Evolutionary conservation across 2,329 filamentous ascomycete species (phyloP).

Genomic region (Alternaria metachromatica): DNA sequence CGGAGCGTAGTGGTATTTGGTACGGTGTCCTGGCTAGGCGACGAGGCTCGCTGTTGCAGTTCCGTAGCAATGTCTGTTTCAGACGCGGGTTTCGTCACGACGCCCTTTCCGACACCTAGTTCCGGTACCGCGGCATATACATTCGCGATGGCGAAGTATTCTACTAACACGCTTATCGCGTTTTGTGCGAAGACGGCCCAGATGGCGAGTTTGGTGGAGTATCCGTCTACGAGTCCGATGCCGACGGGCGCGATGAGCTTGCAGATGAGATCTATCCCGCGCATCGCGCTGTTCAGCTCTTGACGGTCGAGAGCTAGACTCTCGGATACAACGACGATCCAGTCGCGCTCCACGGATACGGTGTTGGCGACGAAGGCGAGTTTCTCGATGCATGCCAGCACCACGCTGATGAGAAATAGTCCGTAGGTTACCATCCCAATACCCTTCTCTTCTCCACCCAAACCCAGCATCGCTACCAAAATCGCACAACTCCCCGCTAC

Average conservation of each 20-base stretch:
- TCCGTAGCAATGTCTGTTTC: slow-evolving; percentile 11
- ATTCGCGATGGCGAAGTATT: slow-evolving; percentile 62
- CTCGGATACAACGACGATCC: slow-evolving; percentile 64
- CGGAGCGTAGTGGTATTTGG: slow-evolving; percentile 7
- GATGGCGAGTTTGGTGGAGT: slow-evolving; percentile 59
- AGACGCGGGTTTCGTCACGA: slow-evolving; percentile 1
- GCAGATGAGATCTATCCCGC: slow-evolving; percentile 65
- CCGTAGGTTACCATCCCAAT: slow-evolving; percentile 29
- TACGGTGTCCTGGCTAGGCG: slow-evolving; percentile 5
- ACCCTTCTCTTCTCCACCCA: slow-evolving; percentile 9
- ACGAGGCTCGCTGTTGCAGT: slow-evolving; percentile 2
- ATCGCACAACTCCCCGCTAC: slow-evolving; percentile 44
- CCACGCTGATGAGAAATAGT: slow-evolving; percentile 46
- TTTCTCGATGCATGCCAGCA: slow-evolving; percentile 73
- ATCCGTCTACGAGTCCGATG: slow-evolving; percentile 58
- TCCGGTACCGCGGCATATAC: slow-evolving; percentile 46
- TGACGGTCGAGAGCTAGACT: slow-evolving; percentile 32
- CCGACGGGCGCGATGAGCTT: slow-evolving; percentile 63
- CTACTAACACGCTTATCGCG: slow-evolving; percentile 54
- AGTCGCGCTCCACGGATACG: slow-evolving; percentile 74
- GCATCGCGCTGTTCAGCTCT: slow-evolving; percentile 64
- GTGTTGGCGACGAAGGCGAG: slow-evolving; percentile 68
- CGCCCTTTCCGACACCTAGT: slow-evolving; percentile 23
- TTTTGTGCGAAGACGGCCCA: slow-evolving; percentile 60
- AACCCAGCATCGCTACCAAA: slow-evolving; percentile 25